Evolutionary conservation across 1,139 yeast genomes (phyloP).

Genomic region (Geotrichum aggregatum): DNA sequence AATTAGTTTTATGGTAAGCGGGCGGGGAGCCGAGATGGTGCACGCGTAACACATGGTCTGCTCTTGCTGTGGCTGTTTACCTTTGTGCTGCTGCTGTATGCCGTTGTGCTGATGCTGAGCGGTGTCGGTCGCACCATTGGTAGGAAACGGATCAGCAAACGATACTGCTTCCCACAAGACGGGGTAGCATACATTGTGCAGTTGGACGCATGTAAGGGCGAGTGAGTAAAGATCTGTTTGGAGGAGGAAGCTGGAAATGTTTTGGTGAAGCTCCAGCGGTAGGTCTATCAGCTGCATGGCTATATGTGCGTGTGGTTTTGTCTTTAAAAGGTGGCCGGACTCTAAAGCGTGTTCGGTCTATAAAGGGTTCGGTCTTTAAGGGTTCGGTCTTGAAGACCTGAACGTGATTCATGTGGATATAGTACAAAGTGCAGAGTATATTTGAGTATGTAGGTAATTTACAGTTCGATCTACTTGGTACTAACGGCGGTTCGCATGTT

Average conservation of each 20-base stretch:
- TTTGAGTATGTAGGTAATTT: neutral
- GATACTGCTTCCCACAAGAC: conserved; percentile 15
- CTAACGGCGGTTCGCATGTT: neutral
- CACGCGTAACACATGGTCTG: conserved; percentile 18
- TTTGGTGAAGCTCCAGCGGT: conserved; percentile 12
- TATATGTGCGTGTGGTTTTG: too few species aligned
- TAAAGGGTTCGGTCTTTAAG: too few species aligned
- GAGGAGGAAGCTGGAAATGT: conserved; percentile 9
- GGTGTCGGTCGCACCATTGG: conserved; percentile 10
- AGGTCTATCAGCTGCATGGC: conserved; percentile 11
- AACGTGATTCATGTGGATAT: too few species aligned
- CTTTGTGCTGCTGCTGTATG: too few species aligned
- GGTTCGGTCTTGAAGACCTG: too few species aligned
- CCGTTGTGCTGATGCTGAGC: neutral
- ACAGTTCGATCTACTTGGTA: neutral
- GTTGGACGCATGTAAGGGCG: conserved; percentile 2
- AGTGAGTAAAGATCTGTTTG: conserved; percentile 10
- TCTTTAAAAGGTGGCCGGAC: too few species aligned
- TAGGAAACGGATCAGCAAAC: conserved; percentile 12
- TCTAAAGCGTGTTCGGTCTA: too few species aligned
- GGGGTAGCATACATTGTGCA: conserved; percentile 10
- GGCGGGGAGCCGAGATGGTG: conserved; percentile 13
- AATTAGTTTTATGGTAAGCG: conserved; percentile 3
- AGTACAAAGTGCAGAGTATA: neutral
- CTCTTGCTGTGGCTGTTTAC: too few species aligned